Evolutionary conservation across 2,329 filamentous ascomycete genomes (phyloP), one percentile per base, ranked within the genome.

Genomic region (Botrytis pseudocinerea): DNA sequence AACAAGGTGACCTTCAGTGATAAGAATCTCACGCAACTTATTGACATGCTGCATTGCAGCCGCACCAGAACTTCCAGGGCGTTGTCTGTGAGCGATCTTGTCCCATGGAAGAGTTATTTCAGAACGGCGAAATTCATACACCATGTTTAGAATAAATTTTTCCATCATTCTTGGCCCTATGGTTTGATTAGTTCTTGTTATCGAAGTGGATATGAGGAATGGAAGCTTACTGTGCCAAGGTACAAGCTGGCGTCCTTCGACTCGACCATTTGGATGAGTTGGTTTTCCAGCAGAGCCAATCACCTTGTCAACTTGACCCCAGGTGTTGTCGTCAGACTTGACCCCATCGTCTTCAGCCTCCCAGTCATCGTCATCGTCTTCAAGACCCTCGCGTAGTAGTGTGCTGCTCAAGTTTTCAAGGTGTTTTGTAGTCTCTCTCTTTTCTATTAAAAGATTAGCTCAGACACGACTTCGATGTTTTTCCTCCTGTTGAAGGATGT

Each of bases 91-190:
- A 18, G 79, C 77, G 20, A 76, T 70, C 4, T 73, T 69, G 35
- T 78, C 76, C 79, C 78, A 80, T 38, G 79, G 79, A 9, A 80
- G 60, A 2, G 44, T 12, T 60, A 75, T 60, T 16, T 66, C 59
- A 42, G 61, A 44, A n/a, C 72, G 70, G 14, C 76, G 75, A 28
- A 72, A 82, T 75, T 86, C 85, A 48, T 84, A 86, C 18, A 82
- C 78, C 0, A 85, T 75, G 71, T 82, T 77, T 0, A 86, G 78
- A 0, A 86, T 73, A 0, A 85, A 75, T 76, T 86, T 86, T 54
- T 86, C 85, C 0, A 80, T 78, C 83, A 86, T 86, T 16, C 84
- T 82, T 16, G 83, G 82, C 0, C 83, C 85, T 87, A 64, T 69
- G 22, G 18, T n/a, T 12, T 8, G 18, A 42, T 69, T 57, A 69